Evolutionary conservation across 2,329 filamentous ascomycete genomes (phyloP).

Genomic region (Monilinia aucupariae): DNA sequence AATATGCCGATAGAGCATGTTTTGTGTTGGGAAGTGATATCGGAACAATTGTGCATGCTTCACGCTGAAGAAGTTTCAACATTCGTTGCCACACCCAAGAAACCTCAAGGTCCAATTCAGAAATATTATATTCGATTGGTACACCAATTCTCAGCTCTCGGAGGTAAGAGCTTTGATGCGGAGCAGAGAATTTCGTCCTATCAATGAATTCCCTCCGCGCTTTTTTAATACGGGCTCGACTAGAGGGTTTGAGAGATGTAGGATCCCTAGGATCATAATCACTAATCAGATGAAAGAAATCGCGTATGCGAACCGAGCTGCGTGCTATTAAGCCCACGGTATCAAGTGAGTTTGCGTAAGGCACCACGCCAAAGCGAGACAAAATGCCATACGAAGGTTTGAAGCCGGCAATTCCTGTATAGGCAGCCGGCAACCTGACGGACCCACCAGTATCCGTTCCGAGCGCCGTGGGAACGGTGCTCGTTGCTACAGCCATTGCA

Average conservation of each 20-base stretch:
- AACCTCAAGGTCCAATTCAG: constrained; percentile 67
- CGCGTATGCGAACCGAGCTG: constrained; percentile 37
- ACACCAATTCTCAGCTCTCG: constrained; percentile 46
- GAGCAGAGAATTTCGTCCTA: background rate
- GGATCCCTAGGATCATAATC: constrained; percentile 38
- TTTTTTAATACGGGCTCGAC: constrained; percentile 36
- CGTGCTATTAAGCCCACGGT: constrained; percentile 60
- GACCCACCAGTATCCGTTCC: constrained; percentile 85
- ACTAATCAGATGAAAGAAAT: constrained; percentile 27
- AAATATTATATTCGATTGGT: constrained; percentile 79
- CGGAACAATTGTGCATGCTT: constrained; percentile 67
- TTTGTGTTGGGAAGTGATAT: constrained; percentile 79
- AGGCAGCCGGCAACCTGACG: constrained; percentile 65
- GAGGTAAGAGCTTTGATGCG: constrained; percentile 6
- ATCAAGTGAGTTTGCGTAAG: constrained; percentile 70
- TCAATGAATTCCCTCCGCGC: constrained; percentile 6
- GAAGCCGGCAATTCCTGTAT: constrained; percentile 62
- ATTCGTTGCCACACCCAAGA: constrained; percentile 63
- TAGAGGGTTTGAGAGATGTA: constrained; percentile 47
- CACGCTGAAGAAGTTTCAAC: constrained; percentile 52
- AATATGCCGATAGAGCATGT: constrained; percentile 86
- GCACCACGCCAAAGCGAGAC: constrained; percentile 63
- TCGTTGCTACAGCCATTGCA: constrained; percentile 71
- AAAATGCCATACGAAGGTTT: constrained; percentile 68
- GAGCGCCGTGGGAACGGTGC: constrained; percentile 57